Conservation (phyloP, 164 flowering plant genomes). For the Aristolochia californica region DNA sequence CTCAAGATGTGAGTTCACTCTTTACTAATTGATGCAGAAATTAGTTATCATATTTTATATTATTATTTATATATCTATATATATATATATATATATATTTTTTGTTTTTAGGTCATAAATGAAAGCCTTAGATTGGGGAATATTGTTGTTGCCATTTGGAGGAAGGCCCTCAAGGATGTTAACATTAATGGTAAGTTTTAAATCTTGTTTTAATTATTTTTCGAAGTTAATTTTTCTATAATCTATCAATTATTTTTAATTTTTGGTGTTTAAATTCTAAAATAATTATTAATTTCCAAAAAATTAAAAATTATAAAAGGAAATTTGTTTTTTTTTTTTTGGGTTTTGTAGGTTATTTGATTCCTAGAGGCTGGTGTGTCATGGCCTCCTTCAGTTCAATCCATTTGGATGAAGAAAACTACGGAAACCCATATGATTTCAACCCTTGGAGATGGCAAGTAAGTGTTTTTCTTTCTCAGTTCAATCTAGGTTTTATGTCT, state of each 20-base stretch:
- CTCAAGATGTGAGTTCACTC: constrained; percentile 74
- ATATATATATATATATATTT: not conserved
- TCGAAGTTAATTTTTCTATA: not conserved
- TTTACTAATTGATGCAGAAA: not conserved
- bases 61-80: not conserved
- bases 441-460: constrained; percentile 99
- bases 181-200: constrained; percentile 58
- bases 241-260: too few relatives aligned
- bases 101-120: constrained; percentile 55
- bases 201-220: not conserved
- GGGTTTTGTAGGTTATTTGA: constrained; percentile 53
- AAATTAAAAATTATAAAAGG: too few relatives aligned
- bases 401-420: constrained; percentile 73
- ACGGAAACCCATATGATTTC: constrained; percentile 67
- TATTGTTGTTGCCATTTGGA: constrained; percentile 79
- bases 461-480: not conserved
- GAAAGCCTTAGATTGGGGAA: constrained; percentile 88
- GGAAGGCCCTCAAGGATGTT: constrained; percentile 76
- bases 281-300: not conserved
- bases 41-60: not conserved
- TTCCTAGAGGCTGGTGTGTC: constrained; percentile 87
- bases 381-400: constrained; percentile 71
- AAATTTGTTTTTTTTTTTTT: not conserved
- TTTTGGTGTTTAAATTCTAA: not conserved
- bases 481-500: not conserved